Evolutionary conservation across 257 asterid genomes (phyloP), one percentile per base, ranked within the genome.

Genomic region (Linaria vulgaris): DNA sequence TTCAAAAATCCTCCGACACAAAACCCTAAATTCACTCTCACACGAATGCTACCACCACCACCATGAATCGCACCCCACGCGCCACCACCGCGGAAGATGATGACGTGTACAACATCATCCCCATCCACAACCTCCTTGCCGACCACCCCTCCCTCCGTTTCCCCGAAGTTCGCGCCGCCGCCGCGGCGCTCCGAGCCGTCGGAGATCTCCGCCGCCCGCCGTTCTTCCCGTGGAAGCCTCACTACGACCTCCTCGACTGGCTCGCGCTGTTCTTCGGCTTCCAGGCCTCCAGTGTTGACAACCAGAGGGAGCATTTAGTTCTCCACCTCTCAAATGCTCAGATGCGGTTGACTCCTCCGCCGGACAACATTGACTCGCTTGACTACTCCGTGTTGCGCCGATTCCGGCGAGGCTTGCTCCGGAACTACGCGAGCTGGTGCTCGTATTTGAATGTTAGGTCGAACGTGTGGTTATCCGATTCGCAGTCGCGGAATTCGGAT

Each of bases 311-410:
- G 72, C 98, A 91, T 57, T 71, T 91, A 24, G 96, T 91, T 19
- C 86, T 91, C 57, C 95, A 91, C 68, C 87, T 91, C 43, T 76
- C 98, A 22, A 91, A 91, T 64, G 90, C 95, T 59, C 98, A 91
- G 96, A 91, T 91, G 98, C 98, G 98, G 50, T 83, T 91, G 11
- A 47, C 88, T 14, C 96, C 96, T 44, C 98, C 98, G 1, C 98
- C 98, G 13, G 98, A 91, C 65, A 88, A 83, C 75, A 83, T 91
- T 65, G 98, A 91, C 64, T 68, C 83, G 12, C 95, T 91, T 39
- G 96, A 88, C 74, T 81, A 88, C n/a, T 31, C 81, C 5, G 95
- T 91, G 45, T 87, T 91, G 72, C 95, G 96, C 60, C 85, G 87
- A 15, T 91, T 91, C 72, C 90, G 98, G 12, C 84, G 88, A 19